Percentiles rank a stretch among this genome's conserved stretches.
Conservation (phyloP, 2,329 filamentous ascomycete genomes). For the Dothideomycetidae sp. region DNA sequence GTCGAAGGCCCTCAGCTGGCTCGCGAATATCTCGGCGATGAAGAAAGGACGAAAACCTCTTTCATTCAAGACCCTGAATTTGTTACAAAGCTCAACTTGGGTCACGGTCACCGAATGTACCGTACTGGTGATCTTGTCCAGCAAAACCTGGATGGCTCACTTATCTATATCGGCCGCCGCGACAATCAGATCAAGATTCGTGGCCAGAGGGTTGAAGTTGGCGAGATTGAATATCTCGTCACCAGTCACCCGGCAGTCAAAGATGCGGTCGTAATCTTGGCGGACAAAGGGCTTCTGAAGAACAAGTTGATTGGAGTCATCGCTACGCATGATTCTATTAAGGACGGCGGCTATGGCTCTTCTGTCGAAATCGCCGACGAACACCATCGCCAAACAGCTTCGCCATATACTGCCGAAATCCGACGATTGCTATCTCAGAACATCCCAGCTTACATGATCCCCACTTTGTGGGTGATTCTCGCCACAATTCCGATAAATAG, state of each 20-base stretch:
- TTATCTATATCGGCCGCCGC: constrained; percentile 60
- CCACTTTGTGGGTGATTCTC: constrained; percentile 53
- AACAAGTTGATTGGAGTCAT: neutral
- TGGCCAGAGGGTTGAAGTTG: constrained; percentile 83
- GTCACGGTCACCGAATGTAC: constrained; percentile 39
- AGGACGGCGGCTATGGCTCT: neutral
- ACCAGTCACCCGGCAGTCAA: neutral
- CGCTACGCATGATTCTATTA: neutral
- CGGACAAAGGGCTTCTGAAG: neutral
- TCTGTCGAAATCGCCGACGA: neutral
- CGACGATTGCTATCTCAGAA: constrained; percentile 24
- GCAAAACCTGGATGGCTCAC: constrained; percentile 50
- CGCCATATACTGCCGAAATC: neutral
- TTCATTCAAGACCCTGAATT: constrained; percentile 20
- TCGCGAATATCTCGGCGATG: constrained; percentile 27
- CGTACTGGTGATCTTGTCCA: constrained; percentile 67
- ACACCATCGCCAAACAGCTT: neutral
- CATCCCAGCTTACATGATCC: constrained; percentile 80
- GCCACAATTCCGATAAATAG: constrained; percentile 31
- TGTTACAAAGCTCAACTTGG: constrained; percentile 3
- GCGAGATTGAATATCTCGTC: constrained; percentile 63
- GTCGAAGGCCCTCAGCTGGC: constrained; percentile 33
- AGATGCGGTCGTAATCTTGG: neutral
- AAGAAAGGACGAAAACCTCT: constrained; percentile 16
- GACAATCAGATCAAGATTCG: constrained; percentile 89